Evolutionary conservation across 306 rosid species (phyloP).

Genomic region (Citrullus mucosospermus): DNA sequence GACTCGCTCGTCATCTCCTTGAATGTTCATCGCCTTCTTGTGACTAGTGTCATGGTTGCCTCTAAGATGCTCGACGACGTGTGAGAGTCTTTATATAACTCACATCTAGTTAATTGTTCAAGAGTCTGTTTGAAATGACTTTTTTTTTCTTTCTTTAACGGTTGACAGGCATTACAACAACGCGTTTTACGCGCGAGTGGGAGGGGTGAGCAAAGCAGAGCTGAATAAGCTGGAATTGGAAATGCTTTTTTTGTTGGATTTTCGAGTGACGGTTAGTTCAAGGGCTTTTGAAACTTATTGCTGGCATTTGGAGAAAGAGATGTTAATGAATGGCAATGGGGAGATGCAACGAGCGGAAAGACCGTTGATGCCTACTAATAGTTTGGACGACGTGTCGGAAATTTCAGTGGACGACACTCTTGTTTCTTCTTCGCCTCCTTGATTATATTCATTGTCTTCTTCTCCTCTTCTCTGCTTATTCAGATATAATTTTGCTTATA

Average conservation of each 20-base stretch:
- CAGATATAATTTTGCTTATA: too few species aligned
- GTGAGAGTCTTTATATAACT: slow-evolving; percentile 17
- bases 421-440: slow-evolving; percentile 35
- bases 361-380: slow-evolving; percentile 12
- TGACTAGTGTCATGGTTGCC: slow-evolving; percentile 76
- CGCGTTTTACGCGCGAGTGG: slow-evolving; percentile 65
- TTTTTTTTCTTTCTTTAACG: too few species aligned
- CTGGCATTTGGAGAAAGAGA: slow-evolving; percentile 64
- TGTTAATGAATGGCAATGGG: slow-evolving; percentile 25
- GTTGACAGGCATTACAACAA: slow-evolving; percentile 61
- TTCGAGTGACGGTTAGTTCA: slow-evolving; percentile 58
- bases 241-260: slow-evolving; percentile 75
- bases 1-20: slow-evolving; percentile 69
- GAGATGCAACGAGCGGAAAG: slow-evolving; percentile 39
- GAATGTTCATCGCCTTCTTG: slow-evolving; percentile 72
- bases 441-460: not conserved
- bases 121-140: too few species aligned
- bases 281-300: slow-evolving; percentile 64
- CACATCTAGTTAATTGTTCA: too few species aligned
- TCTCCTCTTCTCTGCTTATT: not conserved
- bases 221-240: slow-evolving; percentile 74
- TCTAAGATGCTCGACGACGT: slow-evolving; percentile 90
- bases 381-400: slow-evolving; percentile 34
- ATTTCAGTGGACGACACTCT: slow-evolving; percentile 38
- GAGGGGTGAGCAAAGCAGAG: slow-evolving; percentile 74